Conservation (phyloP, 305 asterid genomes). For the Monarda citriodora region DNA sequence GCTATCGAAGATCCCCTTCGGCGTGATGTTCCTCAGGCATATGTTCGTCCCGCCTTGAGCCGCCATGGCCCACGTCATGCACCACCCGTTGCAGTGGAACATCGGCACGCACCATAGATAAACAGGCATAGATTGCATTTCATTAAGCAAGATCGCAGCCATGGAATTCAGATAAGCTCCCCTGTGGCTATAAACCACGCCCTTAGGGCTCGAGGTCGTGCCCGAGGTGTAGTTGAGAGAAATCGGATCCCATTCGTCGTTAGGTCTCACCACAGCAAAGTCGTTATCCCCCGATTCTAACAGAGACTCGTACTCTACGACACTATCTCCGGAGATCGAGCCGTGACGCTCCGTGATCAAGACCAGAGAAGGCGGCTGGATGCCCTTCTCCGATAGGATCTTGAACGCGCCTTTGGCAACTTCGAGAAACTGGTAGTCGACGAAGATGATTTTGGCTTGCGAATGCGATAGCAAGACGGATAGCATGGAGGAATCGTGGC, state of each 20-base stretch:
- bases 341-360: conserved; percentile 31
- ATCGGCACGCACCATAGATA: conserved; percentile 78
- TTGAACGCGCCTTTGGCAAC: conserved; percentile 46
- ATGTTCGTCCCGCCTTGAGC: conserved; percentile 82
- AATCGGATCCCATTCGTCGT: conserved; percentile 71
- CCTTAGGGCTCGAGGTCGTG: conserved; percentile 84
- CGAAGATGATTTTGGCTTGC: conserved; percentile 59
- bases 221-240: conserved; percentile 83
- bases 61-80: conserved; percentile 69
- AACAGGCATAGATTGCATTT: conserved; percentile 64
- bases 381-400: conserved; percentile 35
- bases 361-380: conserved; percentile 37
- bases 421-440: conserved; percentile 52
- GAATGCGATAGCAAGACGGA: conserved; percentile 58
- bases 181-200: conserved; percentile 82
- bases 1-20: conserved; percentile 46
- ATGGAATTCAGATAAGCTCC: conserved; percentile 85
- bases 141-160: conserved; percentile 54
- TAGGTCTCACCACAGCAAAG: conserved; percentile 52
- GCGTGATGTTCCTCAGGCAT: conserved; percentile 56
- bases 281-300: conserved; percentile 43
- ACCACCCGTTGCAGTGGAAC: conserved; percentile 93
- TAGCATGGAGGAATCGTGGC: conserved; percentile 60
- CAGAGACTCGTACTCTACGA: conserved; percentile 59
- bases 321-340: conserved; percentile 10